phyloP scores from a whole-genome alignment of 2,329 filamentous ascomycete genomes.

The Delphinella strobiligena region DNA sequence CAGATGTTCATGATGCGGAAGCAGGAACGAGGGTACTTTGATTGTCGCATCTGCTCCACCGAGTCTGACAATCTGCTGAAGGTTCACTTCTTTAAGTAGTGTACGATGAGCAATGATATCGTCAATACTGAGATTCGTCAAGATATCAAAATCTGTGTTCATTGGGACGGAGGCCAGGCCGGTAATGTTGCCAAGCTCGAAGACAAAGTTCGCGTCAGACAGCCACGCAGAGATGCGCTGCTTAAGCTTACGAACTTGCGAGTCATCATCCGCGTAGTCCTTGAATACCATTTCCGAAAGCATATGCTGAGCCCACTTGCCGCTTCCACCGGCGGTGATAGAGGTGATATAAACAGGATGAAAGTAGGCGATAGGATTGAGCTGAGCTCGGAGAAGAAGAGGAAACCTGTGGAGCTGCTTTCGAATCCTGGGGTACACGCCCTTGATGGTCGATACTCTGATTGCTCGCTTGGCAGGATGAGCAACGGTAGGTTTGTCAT shows the following conservation, averaged over 20 bases:
- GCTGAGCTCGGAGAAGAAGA: constrained; percentile 35
- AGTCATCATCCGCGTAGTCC: constrained; percentile 31
- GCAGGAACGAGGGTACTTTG: constrained; percentile 35
- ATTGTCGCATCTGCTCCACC: constrained; percentile 40
- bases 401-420: constrained; percentile 38
- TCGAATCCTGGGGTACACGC: constrained; percentile 28
- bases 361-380: constrained; percentile 40
- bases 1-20: constrained; percentile 44
- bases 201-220: constrained; percentile 40
- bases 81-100: constrained; percentile 27
- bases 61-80: constrained; percentile 38
- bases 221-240: constrained; percentile 37
- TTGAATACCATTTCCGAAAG: constrained; percentile 39
- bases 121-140: constrained; percentile 30
- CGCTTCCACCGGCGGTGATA: constrained; percentile 38
- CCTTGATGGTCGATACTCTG: constrained; percentile 36
- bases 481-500: constrained; percentile 35
- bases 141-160: constrained; percentile 36
- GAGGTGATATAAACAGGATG: constrained; percentile 40
- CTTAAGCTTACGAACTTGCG: constrained; percentile 35
- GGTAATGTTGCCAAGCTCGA: constrained; percentile 34
- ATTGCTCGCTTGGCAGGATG: constrained; percentile 39
- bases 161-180: constrained; percentile 37
- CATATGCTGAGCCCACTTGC: constrained; percentile 36
- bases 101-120: constrained; percentile 41